These are phyloP conservation scores for Botrytis byssoidea DNA, from an alignment of 2,329 filamentous ascomycete species.

Conservation along the genomic window DNA sequence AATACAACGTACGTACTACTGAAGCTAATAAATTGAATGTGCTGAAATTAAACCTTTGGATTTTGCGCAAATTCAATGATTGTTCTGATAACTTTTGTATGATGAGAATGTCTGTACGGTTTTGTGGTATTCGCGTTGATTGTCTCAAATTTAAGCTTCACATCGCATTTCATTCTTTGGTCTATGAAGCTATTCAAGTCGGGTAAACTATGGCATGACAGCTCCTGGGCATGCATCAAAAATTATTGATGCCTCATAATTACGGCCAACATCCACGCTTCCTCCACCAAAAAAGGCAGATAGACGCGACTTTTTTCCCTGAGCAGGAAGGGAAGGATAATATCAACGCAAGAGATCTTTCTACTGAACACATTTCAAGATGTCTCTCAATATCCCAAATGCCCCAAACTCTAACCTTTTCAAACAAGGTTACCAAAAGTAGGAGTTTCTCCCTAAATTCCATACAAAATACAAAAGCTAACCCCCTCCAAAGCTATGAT, in stretches of 20 bases:
- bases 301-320: conserved; percentile 18
- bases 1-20: neutral
- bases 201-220: conserved; percentile 7
- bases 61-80: neutral
- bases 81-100: neutral
- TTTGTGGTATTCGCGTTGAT: conserved; percentile 4
- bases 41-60: neutral
- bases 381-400: conserved; percentile 96
- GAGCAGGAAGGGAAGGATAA: conserved; percentile 18
- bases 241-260: neutral
- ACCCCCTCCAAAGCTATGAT: conserved; percentile 70
- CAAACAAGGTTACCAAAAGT: conserved; percentile 92
- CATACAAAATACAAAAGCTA: conserved; percentile 36
- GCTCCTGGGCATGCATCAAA: neutral
- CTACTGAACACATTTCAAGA: conserved; percentile 42
- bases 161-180: conserved; percentile 12
- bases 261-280: neutral
- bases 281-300: conserved; percentile 19
- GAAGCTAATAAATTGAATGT: neutral
- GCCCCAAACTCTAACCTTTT: conserved; percentile 92
- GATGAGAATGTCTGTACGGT: neutral
- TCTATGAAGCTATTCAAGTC: conserved; percentile 23
- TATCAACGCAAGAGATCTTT: conserved; percentile 20
- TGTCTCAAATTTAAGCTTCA: conserved; percentile 5
- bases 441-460: conserved; percentile 41